A percentile compares a stretch with the other conserved stretches of the same genome.
These are phyloP conservation scores for Xylogone sp. DNA, from an alignment of 2,329 filamentous ascomycete genomes.

Conservation along the genomic window DNA sequence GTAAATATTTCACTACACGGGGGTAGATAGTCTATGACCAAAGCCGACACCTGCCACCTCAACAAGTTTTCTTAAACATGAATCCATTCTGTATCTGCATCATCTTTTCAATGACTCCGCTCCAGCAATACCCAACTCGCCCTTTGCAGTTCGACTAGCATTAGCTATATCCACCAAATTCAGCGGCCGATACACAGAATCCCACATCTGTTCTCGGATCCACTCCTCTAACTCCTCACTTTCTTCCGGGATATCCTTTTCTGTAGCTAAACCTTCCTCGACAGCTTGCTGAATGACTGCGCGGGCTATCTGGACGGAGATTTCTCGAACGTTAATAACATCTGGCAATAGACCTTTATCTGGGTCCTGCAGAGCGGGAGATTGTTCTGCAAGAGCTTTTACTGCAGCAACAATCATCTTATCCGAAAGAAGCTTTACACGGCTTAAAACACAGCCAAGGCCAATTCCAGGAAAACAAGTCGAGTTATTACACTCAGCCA, in stretches of 20 bases:
- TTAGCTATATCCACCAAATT: conserved; percentile 48
- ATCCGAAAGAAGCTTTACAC: conserved; percentile 64
- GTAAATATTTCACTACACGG: too few species aligned
- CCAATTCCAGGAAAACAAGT: conserved; percentile 85
- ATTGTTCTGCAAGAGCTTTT: conserved; percentile 65
- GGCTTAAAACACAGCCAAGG: conserved; percentile 70
- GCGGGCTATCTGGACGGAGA: conserved; percentile 74
- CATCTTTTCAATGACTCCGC: not conserved
- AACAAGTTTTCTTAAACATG: too few species aligned
- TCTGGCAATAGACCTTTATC: conserved; percentile 70
- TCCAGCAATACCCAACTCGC: conserved; percentile 46
- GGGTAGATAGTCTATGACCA: too few species aligned
- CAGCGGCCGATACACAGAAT: conserved; percentile 63
- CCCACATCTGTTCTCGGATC: conserved; percentile 80
- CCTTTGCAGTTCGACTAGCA: conserved; percentile 56
- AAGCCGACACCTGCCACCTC: too few species aligned
- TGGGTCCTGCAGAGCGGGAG: conserved; percentile 63
- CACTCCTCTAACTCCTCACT: conserved; percentile 41
- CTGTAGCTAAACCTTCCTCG: conserved; percentile 63
- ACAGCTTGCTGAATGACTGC: conserved; percentile 71
- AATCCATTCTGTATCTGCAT: not conserved
- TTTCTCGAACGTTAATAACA: conserved; percentile 67
- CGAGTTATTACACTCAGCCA: conserved; percentile 85
- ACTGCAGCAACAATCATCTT: conserved; percentile 80
- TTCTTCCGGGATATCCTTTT: conserved; percentile 58